Evolutionary conservation across 139 green algal genomes (phyloP).

Genomic region (Chlamydomonas asymmetrica): DNA sequence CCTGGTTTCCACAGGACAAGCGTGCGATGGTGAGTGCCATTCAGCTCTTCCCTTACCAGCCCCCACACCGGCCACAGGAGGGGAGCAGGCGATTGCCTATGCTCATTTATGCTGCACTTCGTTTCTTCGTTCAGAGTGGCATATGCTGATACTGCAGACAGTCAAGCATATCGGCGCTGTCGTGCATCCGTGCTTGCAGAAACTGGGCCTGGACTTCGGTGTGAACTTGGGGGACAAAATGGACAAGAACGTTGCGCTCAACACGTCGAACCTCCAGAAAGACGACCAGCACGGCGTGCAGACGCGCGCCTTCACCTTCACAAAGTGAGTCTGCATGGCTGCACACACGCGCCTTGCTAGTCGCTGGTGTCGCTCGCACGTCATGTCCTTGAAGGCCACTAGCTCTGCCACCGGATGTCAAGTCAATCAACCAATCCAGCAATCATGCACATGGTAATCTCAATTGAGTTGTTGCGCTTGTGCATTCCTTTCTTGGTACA

Average conservation of each 20-base stretch:
- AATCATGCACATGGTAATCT: too few relatives aligned
- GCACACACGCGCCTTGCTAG: background rate
- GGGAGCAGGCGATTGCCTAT: too few relatives aligned
- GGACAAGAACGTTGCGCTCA: slow-evolving; percentile 39
- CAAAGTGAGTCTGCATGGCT: slow-evolving; percentile 42
- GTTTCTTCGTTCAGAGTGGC: too few relatives aligned
- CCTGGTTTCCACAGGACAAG: slow-evolving; percentile 41
- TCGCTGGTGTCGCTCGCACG: background rate
- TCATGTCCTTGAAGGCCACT: background rate
- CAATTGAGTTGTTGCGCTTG: background rate
- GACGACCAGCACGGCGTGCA: slow-evolving; percentile 19
- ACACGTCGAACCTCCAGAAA: slow-evolving; percentile 36
- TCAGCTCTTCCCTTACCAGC: too few relatives aligned
- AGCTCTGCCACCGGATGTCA: background rate
- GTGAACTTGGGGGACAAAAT: slow-evolving; percentile 53
- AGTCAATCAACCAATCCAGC: too few relatives aligned
- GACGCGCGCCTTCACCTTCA: slow-evolving; percentile 51
- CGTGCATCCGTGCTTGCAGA: too few relatives aligned
- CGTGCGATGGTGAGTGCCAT: too few relatives aligned
- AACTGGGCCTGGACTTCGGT: slow-evolving; percentile 59
- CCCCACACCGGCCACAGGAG: too few relatives aligned
- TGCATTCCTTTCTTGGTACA: slow-evolving; percentile 7
- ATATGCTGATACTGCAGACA: too few relatives aligned
- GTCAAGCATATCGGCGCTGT: too few relatives aligned
- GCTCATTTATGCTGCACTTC: too few relatives aligned